phyloP scores from a whole-genome alignment of 2,329 filamentous ascomycete species.

The Aspergillus ibericus region DNA sequence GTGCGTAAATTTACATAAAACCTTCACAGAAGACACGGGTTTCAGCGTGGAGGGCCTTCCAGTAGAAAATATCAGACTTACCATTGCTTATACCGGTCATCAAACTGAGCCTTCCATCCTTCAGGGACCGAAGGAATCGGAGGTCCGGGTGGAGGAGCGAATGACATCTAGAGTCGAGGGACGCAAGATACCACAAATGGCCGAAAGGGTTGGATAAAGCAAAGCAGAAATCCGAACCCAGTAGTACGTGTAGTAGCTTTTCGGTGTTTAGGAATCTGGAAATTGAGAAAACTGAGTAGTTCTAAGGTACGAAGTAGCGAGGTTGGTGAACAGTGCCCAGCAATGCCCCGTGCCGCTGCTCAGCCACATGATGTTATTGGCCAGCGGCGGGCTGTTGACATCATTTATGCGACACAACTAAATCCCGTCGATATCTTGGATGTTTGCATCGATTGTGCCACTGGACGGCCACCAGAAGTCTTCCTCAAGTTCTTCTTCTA shows the following conservation, averaged over 20 bases:
- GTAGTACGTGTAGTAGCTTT: neutral
- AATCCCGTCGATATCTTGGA: conserved; percentile 16
- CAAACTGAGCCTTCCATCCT: conserved; percentile 84
- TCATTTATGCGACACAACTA: neutral
- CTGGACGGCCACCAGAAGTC: conserved; percentile 43
- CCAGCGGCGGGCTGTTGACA: neutral
- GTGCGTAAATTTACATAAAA: conserved; percentile 91
- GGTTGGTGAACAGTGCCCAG: neutral
- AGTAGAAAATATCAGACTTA: conserved; percentile 33
- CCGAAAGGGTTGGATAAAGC: neutral
- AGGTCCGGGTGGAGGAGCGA: conserved; percentile 48
- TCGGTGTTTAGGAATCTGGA: neutral
- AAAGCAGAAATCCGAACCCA: neutral
- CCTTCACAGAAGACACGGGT: conserved; percentile 48
- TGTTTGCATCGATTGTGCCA: conserved; percentile 32
- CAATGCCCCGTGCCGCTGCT: conserved; percentile 21
- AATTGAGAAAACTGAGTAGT: neutral
- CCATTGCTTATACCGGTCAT: conserved; percentile 87
- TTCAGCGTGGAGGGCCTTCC: neutral
- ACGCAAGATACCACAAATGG: neutral
- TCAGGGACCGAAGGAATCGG: conserved; percentile 66
- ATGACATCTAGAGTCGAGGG: conserved; percentile 32
- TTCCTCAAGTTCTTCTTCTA: conserved; percentile 29
- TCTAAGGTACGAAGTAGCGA: neutral
- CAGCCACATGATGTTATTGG: conserved; percentile 3